Percentiles rank a stretch among this genome's conserved stretches.
Evolutionary conservation across 768 basidiomycete genomes (phyloP).

Genomic region (Boletus pseudo-olivaceus): DNA sequence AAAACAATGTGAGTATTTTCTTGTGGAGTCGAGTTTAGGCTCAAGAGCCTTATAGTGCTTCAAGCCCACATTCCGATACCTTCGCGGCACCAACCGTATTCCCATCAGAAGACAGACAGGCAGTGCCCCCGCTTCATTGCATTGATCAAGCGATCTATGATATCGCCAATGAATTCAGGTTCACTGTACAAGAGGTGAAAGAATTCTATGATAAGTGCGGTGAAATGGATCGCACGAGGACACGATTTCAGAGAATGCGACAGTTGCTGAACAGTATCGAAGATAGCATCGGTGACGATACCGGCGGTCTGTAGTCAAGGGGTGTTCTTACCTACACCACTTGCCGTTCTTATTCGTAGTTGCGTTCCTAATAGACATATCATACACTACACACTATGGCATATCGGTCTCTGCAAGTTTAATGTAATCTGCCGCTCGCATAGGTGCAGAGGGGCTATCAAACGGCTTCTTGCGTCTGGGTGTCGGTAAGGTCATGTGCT

Average conservation of each 20-base stretch:
- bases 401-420: constrained; percentile 62
- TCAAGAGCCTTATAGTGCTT: constrained; percentile 3
- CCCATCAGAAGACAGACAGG: constrained; percentile 6
- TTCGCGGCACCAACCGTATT: constrained; percentile 3
- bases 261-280: constrained; percentile 34
- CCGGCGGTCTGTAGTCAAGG: constrained; percentile 3
- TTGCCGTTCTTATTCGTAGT: background rate
- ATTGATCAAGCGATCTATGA: constrained; percentile 62
- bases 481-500: constrained; percentile 9
- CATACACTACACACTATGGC: constrained; percentile 15
- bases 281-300: constrained; percentile 16
- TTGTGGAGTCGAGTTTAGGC: background rate
- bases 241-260: constrained; percentile 67
- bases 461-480: constrained; percentile 71
- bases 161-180: constrained; percentile 67
- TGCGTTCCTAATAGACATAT: background rate
- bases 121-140: constrained; percentile 44
- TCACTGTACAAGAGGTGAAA: constrained; percentile 73
- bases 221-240: constrained; percentile 63
- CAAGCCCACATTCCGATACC: constrained; percentile 1
- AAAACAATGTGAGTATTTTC: constrained; percentile 38
- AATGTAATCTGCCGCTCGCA: constrained; percentile 66
- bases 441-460: constrained; percentile 77
- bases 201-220: constrained; percentile 74
- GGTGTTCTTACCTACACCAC: background rate